A percentile compares a stretch with the other conserved stretches of the same genome.
phyloP scores from a whole-genome alignment of 2,329 filamentous ascomycete species.

The Cylindrodendrum hubeiense region DNA sequence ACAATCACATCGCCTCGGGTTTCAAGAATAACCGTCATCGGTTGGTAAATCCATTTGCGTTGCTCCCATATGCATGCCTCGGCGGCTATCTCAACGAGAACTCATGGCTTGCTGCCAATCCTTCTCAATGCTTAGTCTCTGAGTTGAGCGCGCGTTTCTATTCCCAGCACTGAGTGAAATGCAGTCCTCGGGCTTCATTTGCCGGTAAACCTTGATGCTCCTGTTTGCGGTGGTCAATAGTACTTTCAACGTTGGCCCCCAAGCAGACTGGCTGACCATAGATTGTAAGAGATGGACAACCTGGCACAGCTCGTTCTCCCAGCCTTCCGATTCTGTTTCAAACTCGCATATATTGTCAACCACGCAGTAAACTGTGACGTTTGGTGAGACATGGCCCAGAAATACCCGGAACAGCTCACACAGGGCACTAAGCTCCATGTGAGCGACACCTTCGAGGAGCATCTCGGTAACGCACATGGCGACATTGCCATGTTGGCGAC shows the following conservation, averaged over 20 bases:
- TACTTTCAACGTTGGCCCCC: slow-evolving; percentile 4
- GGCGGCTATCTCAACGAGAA: too few relatives aligned
- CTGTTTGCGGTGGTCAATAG: slow-evolving; percentile 15
- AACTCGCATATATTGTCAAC: slow-evolving; percentile 13
- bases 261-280: not conserved
- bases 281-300: slow-evolving; percentile 4
- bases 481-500: not conserved
- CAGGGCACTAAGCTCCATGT: not conserved
- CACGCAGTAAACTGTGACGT: slow-evolving; percentile 5
- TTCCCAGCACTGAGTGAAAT: slow-evolving; percentile 14
- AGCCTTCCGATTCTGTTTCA: not conserved
- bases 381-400: not conserved
- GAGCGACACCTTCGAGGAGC: not conserved
- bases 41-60: too few relatives aligned
- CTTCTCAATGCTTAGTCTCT: slow-evolving; percentile 4
- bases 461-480: not conserved
- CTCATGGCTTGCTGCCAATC: too few relatives aligned
- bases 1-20: not conserved
- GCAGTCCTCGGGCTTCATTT: not conserved
- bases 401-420: slow-evolving; percentile 8
- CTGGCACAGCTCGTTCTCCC: slow-evolving; percentile 3
- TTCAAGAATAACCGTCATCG: too few relatives aligned
- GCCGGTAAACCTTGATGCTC: slow-evolving; percentile 3
- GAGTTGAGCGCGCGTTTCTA: not conserved
- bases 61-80: too few relatives aligned